phyloP scores from a whole-genome alignment of 2,329 filamentous ascomycete species.

The Trichoderma atroviride region DNA sequence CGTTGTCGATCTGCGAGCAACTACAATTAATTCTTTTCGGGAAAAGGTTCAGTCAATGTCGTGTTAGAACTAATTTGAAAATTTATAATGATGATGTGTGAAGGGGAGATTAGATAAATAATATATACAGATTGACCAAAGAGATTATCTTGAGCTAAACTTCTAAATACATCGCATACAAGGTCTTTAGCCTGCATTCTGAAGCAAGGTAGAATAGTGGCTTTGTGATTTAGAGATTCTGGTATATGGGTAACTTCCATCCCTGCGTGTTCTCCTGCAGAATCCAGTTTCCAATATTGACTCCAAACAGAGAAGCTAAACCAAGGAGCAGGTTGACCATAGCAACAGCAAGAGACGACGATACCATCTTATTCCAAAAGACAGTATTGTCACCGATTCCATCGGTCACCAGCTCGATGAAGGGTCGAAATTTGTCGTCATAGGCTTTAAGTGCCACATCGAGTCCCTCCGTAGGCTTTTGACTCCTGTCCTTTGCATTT shows the following conservation, averaged over 20 bases:
- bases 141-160: background rate
- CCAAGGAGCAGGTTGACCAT: slow-evolving; percentile 1
- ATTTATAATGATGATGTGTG: background rate
- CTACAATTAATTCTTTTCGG: background rate
- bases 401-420: slow-evolving; percentile 33
- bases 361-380: slow-evolving; percentile 2
- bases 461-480: slow-evolving; percentile 32
- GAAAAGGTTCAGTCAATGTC: background rate
- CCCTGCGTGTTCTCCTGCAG: background rate
- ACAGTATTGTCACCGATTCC: background rate
- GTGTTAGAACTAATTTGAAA: background rate
- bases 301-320: background rate
- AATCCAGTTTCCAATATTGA: background rate
- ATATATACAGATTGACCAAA: background rate
- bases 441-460: slow-evolving; percentile 43
- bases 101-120: background rate
- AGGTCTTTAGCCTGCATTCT: background rate
- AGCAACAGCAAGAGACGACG: background rate
- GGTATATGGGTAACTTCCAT: slow-evolving; percentile 1
- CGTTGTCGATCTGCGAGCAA: slow-evolving; percentile 14
- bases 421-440: slow-evolving; percentile 45
- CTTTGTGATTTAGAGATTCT: background rate
- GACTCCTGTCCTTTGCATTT: background rate
- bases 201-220: too few species aligned
- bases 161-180: background rate